Percentiles rank a stretch among this genome's conserved stretches.
phyloP scores from a whole-genome alignment of 2,329 filamentous ascomycete genomes.

The Teratosphaeria viscida region DNA sequence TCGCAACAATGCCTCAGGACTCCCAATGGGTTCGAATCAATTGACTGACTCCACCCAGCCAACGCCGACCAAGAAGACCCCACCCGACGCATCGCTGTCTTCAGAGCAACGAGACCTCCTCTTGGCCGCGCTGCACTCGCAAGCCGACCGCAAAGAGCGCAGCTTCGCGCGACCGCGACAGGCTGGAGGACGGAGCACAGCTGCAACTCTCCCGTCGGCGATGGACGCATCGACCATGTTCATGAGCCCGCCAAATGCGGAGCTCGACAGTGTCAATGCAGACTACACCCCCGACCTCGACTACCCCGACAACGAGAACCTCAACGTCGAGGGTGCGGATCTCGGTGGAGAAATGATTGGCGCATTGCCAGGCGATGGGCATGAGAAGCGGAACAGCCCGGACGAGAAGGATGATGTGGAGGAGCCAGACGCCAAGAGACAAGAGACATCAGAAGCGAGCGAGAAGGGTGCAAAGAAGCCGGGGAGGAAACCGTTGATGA shows the following conservation, averaged over 20 bases:
- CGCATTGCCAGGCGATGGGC: conserved; percentile 51
- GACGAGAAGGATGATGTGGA: conserved; percentile 28
- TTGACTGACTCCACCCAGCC: background rate
- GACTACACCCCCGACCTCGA: conserved; percentile 65
- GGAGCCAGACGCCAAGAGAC: conserved; percentile 60
- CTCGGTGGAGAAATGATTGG: conserved; percentile 59
- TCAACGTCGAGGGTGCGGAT: conserved; percentile 59
- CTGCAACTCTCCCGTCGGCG: background rate
- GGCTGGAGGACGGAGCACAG: background rate
- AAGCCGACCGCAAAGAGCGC: conserved; percentile 21
- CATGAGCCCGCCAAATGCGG: conserved; percentile 19
- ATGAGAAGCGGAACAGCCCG: conserved; percentile 8
- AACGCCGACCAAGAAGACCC: background rate
- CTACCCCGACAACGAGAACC: conserved; percentile 67
- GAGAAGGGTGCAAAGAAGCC: conserved; percentile 90
- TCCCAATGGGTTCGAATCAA: background rate
- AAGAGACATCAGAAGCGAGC: conserved; percentile 66
- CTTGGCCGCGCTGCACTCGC: conserved; percentile 36
- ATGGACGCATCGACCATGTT: conserved; percentile 18
- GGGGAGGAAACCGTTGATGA: conserved; percentile 87
- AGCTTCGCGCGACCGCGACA: conserved; percentile 7
- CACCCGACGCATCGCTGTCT: conserved; percentile 28
- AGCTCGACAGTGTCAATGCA: conserved; percentile 18
- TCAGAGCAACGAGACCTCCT: conserved; percentile 32
- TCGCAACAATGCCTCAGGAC: background rate